A percentile compares a stretch with the other conserved stretches of the same genome.
Conservation (phyloP, 805 yeast genomes). For the Candida khao-thaluensis region DNA sequence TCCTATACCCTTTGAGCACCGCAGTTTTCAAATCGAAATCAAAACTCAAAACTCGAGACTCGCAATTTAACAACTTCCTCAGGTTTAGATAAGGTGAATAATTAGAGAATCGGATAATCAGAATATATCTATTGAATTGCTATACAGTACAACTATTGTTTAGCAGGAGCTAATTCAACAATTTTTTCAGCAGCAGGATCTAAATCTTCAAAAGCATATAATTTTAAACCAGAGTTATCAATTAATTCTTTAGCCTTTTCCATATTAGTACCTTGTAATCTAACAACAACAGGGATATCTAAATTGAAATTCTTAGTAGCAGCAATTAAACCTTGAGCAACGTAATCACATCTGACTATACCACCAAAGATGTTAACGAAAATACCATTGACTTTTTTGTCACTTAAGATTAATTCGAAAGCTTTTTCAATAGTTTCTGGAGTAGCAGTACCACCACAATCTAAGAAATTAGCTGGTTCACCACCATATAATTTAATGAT, state of each 20-base stretch:
- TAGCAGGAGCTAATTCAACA: conserved; percentile 60
- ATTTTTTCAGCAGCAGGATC: conserved; percentile 98
- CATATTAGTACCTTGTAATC: conserved; percentile 98
- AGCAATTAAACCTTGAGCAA: conserved; percentile 94
- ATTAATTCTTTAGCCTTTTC: conserved; percentile 86
- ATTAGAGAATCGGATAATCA: neutral
- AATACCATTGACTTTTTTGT: conserved; percentile 86
- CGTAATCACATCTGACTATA: conserved; percentile 98
- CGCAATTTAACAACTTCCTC: too few species aligned
- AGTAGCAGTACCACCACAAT: conserved; percentile 99
- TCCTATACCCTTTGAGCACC: too few species aligned
- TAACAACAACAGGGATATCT: conserved; percentile 92
- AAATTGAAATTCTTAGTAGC: conserved; percentile 91
- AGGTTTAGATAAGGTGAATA: neutral
- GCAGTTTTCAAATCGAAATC: too few species aligned
- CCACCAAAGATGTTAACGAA: conserved; percentile 99
- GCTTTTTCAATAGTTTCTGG: conserved; percentile 98
- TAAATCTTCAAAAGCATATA: conserved; percentile 85
- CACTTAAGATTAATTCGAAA: conserved; percentile 87
- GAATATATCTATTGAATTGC: conserved; percentile 5
- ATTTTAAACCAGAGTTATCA: conserved; percentile 84
- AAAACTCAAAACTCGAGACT: too few species aligned
- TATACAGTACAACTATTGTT: neutral
- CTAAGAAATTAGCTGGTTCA: conserved; percentile 97
- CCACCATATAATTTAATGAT: conserved; percentile 98